Evolutionary conservation across 2,329 filamentous ascomycete genomes (phyloP).

Genomic region (Venturia carpophila): DNA sequence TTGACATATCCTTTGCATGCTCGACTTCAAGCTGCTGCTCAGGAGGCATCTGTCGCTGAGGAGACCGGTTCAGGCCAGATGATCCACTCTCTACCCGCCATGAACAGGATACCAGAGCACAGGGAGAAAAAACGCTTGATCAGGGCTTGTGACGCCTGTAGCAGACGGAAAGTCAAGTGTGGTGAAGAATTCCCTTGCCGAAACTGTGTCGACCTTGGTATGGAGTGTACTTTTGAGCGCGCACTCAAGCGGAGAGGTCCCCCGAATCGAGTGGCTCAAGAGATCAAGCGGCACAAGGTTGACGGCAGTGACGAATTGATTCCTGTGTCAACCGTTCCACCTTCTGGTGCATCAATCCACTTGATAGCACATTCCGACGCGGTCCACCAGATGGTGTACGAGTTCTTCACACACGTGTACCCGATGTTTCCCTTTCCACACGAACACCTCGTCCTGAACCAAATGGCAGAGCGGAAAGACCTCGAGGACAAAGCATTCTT

Average conservation of each 20-base stretch:
- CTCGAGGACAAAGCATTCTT: slow-evolving; percentile 59
- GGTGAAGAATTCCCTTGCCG: slow-evolving; percentile 61
- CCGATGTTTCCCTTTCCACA: slow-evolving; percentile 71
- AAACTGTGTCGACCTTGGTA: slow-evolving; percentile 56
- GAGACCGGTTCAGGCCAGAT: background rate
- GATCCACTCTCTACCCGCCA: background rate
- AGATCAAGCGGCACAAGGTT: slow-evolving; percentile 46
- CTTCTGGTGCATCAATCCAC: slow-evolving; percentile 47
- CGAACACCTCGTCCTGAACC: slow-evolving; percentile 66
- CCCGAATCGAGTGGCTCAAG: slow-evolving; percentile 59
- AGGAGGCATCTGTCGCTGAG: background rate
- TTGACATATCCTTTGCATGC: slow-evolving; percentile 4
- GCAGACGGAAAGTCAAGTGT: slow-evolving; percentile 43
- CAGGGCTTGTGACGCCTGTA: slow-evolving; percentile 37
- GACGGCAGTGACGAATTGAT: slow-evolving; percentile 1
- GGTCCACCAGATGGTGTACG: slow-evolving; percentile 63
- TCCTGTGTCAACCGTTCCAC: slow-evolving; percentile 22
- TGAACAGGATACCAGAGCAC: slow-evolving; percentile 10
- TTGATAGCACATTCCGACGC: slow-evolving; percentile 53
- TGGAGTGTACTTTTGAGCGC: slow-evolving; percentile 59
- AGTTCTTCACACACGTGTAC: slow-evolving; percentile 78
- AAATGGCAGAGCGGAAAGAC: slow-evolving; percentile 60
- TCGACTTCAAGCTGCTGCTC: background rate
- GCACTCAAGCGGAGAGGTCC: slow-evolving; percentile 57
- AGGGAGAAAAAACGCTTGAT: slow-evolving; percentile 11